phyloP scores from a whole-genome alignment of 441 rosid species.

The Corymbia citriodora region DNA sequence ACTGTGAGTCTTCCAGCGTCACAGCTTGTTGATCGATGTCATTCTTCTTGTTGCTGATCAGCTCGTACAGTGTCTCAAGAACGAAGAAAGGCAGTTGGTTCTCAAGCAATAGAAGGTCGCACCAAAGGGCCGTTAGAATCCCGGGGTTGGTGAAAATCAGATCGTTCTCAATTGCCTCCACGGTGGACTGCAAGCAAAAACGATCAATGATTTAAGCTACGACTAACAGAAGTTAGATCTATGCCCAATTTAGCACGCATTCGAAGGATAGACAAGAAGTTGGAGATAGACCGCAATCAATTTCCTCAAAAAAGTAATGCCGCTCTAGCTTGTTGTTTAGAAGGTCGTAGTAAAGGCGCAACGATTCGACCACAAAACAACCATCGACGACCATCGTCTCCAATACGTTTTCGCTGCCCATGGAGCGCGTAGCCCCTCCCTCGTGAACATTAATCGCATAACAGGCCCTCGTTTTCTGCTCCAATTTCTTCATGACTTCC shows the following conservation, averaged over 20 bases:
- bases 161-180: not conserved
- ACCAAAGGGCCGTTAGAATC: not conserved
- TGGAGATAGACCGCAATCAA: not conserved
- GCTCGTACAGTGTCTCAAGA: not conserved
- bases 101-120: not conserved
- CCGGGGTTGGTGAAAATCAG: not conserved
- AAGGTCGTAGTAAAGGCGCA: not conserved
- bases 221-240: not conserved
- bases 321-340: not conserved
- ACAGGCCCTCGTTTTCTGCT: not conserved
- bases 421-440: too few species aligned
- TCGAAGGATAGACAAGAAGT: not conserved
- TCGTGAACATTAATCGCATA: too few species aligned
- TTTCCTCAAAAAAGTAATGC: not conserved
- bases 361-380: not conserved
- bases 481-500: not conserved
- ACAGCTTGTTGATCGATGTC: not conserved
- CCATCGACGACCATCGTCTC: not conserved
- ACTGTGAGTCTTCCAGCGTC: not conserved
- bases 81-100: not conserved
- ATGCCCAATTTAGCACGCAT: not conserved
- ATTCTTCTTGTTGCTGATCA: not conserved
- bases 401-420: too few species aligned
- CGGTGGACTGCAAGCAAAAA: not conserved
- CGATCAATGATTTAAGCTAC: not conserved